Conservation (phyloP, 1,139 yeast species). For the Yamadazyma pseudoaaseri region DNA sequence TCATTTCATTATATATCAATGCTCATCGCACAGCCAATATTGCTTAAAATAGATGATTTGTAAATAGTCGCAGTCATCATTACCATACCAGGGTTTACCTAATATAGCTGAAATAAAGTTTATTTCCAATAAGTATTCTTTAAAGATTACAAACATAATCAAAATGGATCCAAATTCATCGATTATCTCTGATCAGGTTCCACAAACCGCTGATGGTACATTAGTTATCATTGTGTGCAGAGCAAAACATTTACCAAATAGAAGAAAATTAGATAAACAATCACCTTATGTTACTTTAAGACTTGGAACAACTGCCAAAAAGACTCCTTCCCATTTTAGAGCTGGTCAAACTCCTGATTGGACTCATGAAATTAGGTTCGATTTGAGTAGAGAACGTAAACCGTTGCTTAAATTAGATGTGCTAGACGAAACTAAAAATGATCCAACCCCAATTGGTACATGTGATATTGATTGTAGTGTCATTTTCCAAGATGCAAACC, state of each 20-base stretch:
- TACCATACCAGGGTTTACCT: too few species aligned
- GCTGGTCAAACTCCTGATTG: conserved; percentile 93
- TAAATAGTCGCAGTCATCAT: background rate
- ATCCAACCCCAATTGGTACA: conserved; percentile 85
- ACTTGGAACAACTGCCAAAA: conserved; percentile 75
- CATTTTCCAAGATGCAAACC: conserved; percentile 51
- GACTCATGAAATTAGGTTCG: conserved; percentile 75
- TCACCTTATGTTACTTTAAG: conserved; percentile 83
- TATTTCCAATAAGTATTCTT: too few species aligned
- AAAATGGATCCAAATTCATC: conserved; percentile 9
- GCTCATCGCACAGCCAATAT: conserved; percentile 3
- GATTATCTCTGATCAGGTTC: conserved; percentile 10
- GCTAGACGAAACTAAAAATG: conserved; percentile 82
- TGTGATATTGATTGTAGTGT: conserved; percentile 74
- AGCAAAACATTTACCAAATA: conserved; percentile 76
- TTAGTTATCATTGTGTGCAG: conserved; percentile 46
- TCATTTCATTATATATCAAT: background rate
- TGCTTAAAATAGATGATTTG: background rate
- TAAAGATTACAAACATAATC: too few species aligned
- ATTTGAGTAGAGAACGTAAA: conserved; percentile 58
- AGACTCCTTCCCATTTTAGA: conserved; percentile 69
- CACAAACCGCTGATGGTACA: conserved; percentile 47
- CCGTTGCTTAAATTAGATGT: conserved; percentile 70
- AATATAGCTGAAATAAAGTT: too few species aligned
- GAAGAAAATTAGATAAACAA: conserved; percentile 82